A percentile compares a stretch with the other conserved stretches of the same genome.
phyloP scores from a whole-genome alignment of 345 rosid species.

The Tarenaya hassleriana region DNA sequence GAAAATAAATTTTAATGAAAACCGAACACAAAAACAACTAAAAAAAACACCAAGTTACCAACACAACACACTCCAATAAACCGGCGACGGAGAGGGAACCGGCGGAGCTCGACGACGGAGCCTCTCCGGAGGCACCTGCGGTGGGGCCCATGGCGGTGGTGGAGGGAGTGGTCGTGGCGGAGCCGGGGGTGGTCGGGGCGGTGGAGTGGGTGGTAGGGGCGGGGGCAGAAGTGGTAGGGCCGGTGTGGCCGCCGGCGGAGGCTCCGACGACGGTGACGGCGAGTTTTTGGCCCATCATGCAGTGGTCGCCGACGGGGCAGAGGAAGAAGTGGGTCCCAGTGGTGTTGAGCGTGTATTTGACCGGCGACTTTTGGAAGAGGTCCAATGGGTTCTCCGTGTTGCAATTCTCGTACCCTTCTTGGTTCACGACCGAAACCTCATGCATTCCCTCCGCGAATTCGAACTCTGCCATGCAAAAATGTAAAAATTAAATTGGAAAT shows the following conservation, averaged over 20 bases:
- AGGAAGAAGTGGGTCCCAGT: conserved; percentile 43
- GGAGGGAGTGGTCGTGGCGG: conserved; percentile 15
- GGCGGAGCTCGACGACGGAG: too few relatives aligned
- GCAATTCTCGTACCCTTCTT: conserved; percentile 36
- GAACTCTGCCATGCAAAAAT: conserved; percentile 33
- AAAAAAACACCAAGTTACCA: too few relatives aligned
- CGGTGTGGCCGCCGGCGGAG: conserved; percentile 24
- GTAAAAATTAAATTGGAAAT: too few relatives aligned
- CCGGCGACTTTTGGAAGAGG: conserved; percentile 27
- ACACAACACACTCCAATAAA: too few relatives aligned
- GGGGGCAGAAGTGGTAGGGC: conserved; percentile 8
- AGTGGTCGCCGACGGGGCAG: conserved; percentile 39
- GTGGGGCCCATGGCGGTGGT: background rate
- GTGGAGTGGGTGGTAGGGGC: conserved; percentile 2
- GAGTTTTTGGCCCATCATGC: conserved; percentile 41
- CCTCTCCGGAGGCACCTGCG: too few relatives aligned
- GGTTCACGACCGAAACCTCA: conserved; percentile 42
- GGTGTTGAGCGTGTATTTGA: conserved; percentile 34
- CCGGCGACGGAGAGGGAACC: too few relatives aligned
- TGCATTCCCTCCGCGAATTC: conserved; percentile 44
- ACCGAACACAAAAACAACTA: too few relatives aligned
- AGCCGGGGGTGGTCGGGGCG: conserved; percentile 18
- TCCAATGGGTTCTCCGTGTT: conserved; percentile 25
- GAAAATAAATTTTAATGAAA: too few relatives aligned
- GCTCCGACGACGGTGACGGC: conserved; percentile 32